Evolutionary conservation across 805 yeast genomes (phyloP), one percentile per base, ranked within the genome.

Genomic region (Starmera dryadoides): DNA sequence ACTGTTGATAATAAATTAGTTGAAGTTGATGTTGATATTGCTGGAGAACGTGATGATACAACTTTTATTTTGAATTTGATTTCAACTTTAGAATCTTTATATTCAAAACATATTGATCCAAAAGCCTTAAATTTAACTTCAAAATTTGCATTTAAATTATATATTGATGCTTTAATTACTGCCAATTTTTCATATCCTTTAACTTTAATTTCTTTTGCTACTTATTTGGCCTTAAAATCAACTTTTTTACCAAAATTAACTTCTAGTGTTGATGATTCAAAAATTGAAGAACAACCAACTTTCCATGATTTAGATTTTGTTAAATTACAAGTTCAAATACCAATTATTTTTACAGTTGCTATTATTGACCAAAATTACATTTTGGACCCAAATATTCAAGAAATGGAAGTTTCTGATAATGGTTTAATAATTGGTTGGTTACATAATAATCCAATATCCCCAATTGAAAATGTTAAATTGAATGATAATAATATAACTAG

Each of bases 351-450:
- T 48, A 76, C 91, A 0, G 61, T 83, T 21, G 95, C 95, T 0
- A 66, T 84, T 6, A 75, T 86, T 1, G 95, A 91, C 2, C 53
- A 66, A 12, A 65, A 72, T 37, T 71, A 81, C 9, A 60, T 87
- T 19, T 66, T 89, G 20, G 98, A 91, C 55, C 98, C 98, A 0
- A 80, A 94, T 1, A 64, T 75, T n/a, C 85, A 81, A 42, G 98
- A 91, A 59, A 89, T 86, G 56, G 85, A 79, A 44, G 95, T 89
- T 2, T 71, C 88, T 42, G 96, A 91, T 47, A 81, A 85, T 42
- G 96, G 96, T 1, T 46, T 91, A 17, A 65, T 88, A 35, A 56
- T 86, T 3, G 80, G 89, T 26, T 91, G 82, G 77, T 73, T 75
- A 40, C 64, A 79, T 41, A 79, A 78, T n/a, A 66, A 69, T 41